These are phyloP conservation scores for Tolypocladium ovalisporum DNA, from an alignment of 2,329 filamentous ascomycete genomes.

Conservation along the genomic window DNA sequence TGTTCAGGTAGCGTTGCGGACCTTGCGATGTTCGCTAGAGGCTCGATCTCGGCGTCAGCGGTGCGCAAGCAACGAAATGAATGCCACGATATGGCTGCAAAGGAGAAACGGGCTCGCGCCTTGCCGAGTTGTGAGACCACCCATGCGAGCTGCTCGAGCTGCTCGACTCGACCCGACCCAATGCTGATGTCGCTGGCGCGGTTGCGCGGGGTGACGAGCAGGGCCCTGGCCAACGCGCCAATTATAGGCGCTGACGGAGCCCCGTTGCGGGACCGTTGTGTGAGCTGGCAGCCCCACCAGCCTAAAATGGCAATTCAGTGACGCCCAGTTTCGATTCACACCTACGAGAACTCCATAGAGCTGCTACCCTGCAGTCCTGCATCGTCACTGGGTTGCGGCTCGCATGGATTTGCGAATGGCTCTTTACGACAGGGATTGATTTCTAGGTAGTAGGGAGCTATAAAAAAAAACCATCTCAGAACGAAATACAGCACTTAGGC, in stretches of 20 bases:
- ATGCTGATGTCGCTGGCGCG: neutral
- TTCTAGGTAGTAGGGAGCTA: no score
- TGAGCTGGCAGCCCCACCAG: neutral
- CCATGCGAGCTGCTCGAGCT: no score
- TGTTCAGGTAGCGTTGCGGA: neutral
- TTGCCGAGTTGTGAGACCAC: neutral
- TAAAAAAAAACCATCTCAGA: neutral
- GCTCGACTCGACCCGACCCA: neutral
- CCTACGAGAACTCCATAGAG: no score
- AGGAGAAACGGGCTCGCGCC: neutral
- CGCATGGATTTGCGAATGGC: neutral
- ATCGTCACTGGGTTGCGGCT: neutral
- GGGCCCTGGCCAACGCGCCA: neutral
- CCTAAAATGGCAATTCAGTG: neutral
- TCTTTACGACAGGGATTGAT: neutral
- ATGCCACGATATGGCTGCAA: neutral
- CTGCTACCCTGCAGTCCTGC: neutral
- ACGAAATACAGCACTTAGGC: neutral
- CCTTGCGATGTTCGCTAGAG: neutral
- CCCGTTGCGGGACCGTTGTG: neutral
- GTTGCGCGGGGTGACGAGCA: constrained; percentile 5
- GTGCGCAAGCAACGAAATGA: neutral
- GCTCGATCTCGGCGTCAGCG: neutral
- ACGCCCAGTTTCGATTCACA: neutral
- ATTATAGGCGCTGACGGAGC: neutral